Evolutionary conservation across 306 rosid species (phyloP).

Genomic region (Amphicarpaea edgeworthii): DNA sequence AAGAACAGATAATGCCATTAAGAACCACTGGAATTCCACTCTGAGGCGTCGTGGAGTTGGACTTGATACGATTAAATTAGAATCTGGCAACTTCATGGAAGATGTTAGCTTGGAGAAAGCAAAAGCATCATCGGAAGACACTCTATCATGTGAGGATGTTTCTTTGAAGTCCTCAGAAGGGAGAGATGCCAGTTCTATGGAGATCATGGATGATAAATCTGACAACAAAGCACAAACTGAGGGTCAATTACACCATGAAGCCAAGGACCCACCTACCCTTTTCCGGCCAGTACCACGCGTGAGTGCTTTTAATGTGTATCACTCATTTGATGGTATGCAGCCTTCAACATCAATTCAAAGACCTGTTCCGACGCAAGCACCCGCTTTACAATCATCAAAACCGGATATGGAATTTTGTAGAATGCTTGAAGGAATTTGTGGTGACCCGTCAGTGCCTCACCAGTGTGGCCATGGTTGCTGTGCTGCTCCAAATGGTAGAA

Average conservation of each 20-base stretch:
- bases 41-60: conserved; percentile 75
- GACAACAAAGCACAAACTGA: conserved; percentile 58
- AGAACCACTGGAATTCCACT: conserved; percentile 96
- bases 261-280: conserved; percentile 69
- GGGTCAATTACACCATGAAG: conserved; percentile 56
- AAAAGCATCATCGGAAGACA: conserved; percentile 91
- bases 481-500: conserved; percentile 46
- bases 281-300: conserved; percentile 79
- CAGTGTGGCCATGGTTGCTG: conserved; percentile 91
- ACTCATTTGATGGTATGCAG: conserved; percentile 58
- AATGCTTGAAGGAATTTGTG: conserved; percentile 61
- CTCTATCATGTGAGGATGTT: conserved; percentile 82
- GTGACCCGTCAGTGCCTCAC: conserved; percentile 65
- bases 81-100: conserved; percentile 60
- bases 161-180: conserved; percentile 80
- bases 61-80: conserved; percentile 62
- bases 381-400: conserved; percentile 62
- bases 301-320: conserved; percentile 83
- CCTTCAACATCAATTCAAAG: conserved; percentile 54
- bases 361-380: conserved; percentile 73
- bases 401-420: conserved; percentile 66
- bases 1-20: conserved; percentile 91
- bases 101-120: conserved; percentile 82
- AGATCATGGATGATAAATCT: conserved; percentile 58
- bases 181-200: conserved; percentile 69